Evolutionary conservation across 441 rosid genomes (phyloP).

Genomic region (Capsella rubella): DNA sequence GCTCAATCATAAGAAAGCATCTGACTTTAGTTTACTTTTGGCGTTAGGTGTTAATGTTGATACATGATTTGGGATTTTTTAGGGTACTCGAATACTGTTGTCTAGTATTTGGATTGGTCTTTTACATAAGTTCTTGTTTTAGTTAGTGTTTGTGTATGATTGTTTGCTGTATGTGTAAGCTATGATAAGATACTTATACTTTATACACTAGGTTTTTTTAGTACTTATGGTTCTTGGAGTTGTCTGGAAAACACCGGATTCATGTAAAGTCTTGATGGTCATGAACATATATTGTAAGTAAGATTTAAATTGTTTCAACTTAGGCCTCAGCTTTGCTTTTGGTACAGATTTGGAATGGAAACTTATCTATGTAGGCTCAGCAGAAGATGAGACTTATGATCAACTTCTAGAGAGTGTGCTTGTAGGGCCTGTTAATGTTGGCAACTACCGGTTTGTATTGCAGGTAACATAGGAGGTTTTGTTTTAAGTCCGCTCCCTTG

Average conservation of each 20-base stretch:
- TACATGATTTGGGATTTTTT: neutral
- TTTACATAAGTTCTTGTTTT: neutral
- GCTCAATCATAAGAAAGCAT: too few relatives aligned
- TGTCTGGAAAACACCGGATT: neutral
- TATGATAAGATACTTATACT: neutral
- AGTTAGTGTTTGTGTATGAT: neutral
- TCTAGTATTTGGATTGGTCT: conserved; percentile 7
- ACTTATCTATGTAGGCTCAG: conserved; percentile 73
- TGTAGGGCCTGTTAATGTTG: conserved; percentile 71
- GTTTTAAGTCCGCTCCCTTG: neutral
- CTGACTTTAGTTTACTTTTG: too few relatives aligned
- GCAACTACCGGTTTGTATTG: conserved; percentile 55
- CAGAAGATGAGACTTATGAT: conserved; percentile 72
- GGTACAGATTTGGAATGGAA: conserved; percentile 69
- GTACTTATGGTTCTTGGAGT: neutral
- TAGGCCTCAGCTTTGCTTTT: neutral
- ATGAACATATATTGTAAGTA: neutral
- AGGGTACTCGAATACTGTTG: neutral
- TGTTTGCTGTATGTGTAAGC: neutral
- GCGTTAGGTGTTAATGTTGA: too few relatives aligned
- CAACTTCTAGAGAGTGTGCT: conserved; percentile 68
- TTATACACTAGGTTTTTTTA: neutral
- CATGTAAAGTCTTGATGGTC: neutral
- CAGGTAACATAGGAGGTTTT: conserved; percentile 37
- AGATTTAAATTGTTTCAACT: neutral